phyloP scores from a whole-genome alignment of 2,329 filamentous ascomycete genomes.

The Erysiphe pulchra region DNA sequence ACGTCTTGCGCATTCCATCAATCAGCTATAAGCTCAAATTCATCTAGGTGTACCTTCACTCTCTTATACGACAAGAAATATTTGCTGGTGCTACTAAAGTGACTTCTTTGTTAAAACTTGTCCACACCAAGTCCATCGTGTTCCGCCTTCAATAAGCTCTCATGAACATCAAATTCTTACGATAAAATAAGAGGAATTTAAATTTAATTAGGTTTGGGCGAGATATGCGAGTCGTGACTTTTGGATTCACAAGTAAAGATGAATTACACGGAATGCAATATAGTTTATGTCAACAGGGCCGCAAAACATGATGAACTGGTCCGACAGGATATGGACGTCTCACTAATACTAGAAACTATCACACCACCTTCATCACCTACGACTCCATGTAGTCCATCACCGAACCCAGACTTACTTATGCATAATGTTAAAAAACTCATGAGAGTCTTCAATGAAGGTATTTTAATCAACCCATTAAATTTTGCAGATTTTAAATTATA shows the following conservation, averaged over 20 bases:
- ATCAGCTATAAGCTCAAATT: neutral
- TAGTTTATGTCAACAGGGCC: slow-evolving; percentile 19
- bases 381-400: neutral
- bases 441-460: slow-evolving; percentile 24
- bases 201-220: neutral
- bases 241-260: slow-evolving; percentile 12
- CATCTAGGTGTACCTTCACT: neutral
- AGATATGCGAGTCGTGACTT: neutral
- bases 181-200: neutral
- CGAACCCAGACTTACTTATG: slow-evolving; percentile 15
- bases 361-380: neutral
- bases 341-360: slow-evolving; percentile 9
- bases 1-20: neutral
- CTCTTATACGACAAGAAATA: too few relatives aligned
- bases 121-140: neutral
- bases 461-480: slow-evolving; percentile 1
- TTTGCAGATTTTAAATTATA: neutral
- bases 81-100: too few relatives aligned
- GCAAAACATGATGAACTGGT: slow-evolving; percentile 15
- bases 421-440: slow-evolving; percentile 23
- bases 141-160: neutral
- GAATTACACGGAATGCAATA: slow-evolving; percentile 19
- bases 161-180: neutral
- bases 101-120: too few relatives aligned
- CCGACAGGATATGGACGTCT: slow-evolving; percentile 12